A percentile compares a stretch with the other conserved stretches of the same genome.
Conservation (phyloP, 1,284 basidiomycete species). For the Abortiporus biennis region DNA sequence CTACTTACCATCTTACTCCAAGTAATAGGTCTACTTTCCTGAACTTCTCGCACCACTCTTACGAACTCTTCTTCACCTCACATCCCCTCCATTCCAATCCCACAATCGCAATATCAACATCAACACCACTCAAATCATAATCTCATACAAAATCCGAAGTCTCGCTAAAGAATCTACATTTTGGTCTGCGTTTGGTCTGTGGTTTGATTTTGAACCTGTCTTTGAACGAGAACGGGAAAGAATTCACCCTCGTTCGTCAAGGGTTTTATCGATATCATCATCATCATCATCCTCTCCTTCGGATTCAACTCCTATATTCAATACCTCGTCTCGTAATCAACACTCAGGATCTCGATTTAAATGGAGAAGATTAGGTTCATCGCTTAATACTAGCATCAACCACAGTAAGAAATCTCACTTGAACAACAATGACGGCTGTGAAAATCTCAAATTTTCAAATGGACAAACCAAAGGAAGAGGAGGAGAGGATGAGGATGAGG, state of each 20-base stretch:
- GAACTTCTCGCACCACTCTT: slow-evolving; percentile 66
- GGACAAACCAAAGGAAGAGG: not conserved
- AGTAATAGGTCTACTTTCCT: slow-evolving; percentile 65
- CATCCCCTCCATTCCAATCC: slow-evolving; percentile 40
- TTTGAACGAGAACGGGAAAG: slow-evolving; percentile 26
- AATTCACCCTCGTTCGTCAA: not conserved
- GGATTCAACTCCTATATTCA: too few species aligned
- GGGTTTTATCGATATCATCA: not conserved
- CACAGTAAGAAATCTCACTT: too few species aligned
- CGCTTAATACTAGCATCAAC: too few species aligned
- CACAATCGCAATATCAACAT: slow-evolving; percentile 7
- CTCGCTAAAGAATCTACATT: slow-evolving; percentile 73
- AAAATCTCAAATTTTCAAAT: too few species aligned
- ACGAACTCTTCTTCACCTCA: slow-evolving; percentile 60
- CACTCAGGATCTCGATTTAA: not conserved
- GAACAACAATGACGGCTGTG: too few species aligned
- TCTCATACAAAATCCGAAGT: slow-evolving; percentile 77
- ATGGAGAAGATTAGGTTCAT: not conserved
- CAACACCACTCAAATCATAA: slow-evolving; percentile 32
- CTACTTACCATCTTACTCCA: not conserved
- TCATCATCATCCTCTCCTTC: too few species aligned
- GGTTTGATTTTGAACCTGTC: slow-evolving; percentile 72
- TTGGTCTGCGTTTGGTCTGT: slow-evolving; percentile 78
- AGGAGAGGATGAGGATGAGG: not conserved
- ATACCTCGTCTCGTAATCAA: too few species aligned